Evolutionary conservation across 2,329 filamentous ascomycete species (phyloP).

Genomic region (Talaromyces sp.): DNA sequence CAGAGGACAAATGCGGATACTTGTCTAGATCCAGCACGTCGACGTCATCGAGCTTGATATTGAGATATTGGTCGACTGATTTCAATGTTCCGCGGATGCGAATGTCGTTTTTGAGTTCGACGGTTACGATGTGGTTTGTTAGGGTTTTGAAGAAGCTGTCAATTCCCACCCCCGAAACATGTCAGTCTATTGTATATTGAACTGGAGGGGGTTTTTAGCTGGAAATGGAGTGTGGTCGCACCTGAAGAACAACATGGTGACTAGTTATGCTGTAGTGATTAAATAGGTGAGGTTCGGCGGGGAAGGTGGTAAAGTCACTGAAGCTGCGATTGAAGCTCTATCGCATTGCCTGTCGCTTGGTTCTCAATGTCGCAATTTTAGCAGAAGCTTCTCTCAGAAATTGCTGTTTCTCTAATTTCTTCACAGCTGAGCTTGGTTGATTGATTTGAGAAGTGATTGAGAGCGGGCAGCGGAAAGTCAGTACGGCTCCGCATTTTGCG

Average conservation of each 20-base stretch:
- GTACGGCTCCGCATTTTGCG: background rate
- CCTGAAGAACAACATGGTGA: constrained; percentile 54
- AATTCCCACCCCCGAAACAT: background rate
- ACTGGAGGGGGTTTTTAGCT: too few relatives aligned
- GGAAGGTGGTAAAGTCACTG: background rate
- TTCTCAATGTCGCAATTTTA: too few relatives aligned
- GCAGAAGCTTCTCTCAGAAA: too few relatives aligned
- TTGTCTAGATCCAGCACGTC: constrained; percentile 87
- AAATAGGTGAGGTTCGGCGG: background rate
- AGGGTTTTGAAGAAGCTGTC: constrained; percentile 95
- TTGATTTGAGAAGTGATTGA: background rate
- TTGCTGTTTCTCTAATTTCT: background rate
- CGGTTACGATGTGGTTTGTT: constrained; percentile 93
- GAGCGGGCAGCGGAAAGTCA: background rate
- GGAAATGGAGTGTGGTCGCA: constrained; percentile 59
- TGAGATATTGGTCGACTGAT: constrained; percentile 97
- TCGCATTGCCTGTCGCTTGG: background rate
- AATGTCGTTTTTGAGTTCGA: constrained; percentile 99
- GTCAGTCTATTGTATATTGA: background rate
- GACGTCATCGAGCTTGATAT: constrained; percentile 98
- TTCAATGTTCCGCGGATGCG: constrained; percentile 93
- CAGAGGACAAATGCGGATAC: constrained; percentile 86
- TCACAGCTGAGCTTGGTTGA: too few relatives aligned
- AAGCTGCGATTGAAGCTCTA: background rate
- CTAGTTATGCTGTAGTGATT: background rate